Conservation (phyloP, 2,329 filamentous ascomycete species). For the Karstenula rhodostoma region DNA sequence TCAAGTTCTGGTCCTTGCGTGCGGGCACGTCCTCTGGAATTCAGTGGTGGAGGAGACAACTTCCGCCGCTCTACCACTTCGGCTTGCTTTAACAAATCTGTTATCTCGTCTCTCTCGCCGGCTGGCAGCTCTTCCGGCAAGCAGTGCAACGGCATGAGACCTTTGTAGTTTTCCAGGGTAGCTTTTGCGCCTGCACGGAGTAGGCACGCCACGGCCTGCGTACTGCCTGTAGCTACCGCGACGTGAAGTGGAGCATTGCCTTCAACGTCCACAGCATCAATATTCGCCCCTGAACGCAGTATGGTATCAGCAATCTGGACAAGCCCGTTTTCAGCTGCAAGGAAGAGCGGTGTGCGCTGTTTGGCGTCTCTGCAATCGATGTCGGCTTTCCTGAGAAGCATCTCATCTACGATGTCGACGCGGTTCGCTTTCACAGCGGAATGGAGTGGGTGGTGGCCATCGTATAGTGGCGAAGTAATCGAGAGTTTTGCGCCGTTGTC, state of each 20-base stretch:
- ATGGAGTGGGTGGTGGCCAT: slow-evolving; percentile 36
- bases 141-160: slow-evolving; percentile 25
- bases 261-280: slow-evolving; percentile 24
- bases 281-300: slow-evolving; percentile 28
- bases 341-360: slow-evolving; percentile 32
- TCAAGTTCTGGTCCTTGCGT: slow-evolving; percentile 7
- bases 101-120: slow-evolving; percentile 31
- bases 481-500: slow-evolving; percentile 30
- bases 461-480: slow-evolving; percentile 31
- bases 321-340: slow-evolving; percentile 30
- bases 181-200: slow-evolving; percentile 32
- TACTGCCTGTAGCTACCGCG: slow-evolving; percentile 27
- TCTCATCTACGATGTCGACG: slow-evolving; percentile 33
- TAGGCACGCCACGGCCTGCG: slow-evolving; percentile 23
- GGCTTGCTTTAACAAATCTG: slow-evolving; percentile 28
- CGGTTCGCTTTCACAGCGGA: slow-evolving; percentile 36
- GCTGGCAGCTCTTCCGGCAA: slow-evolving; percentile 23
- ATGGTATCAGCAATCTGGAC: slow-evolving; percentile 33
- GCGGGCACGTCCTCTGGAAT: slow-evolving; percentile 9
- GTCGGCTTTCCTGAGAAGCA: slow-evolving; percentile 29
- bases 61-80: slow-evolving; percentile 23
- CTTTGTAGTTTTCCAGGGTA: slow-evolving; percentile 24
- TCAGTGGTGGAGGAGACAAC: not conserved
- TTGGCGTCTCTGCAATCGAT: slow-evolving; percentile 27
- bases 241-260: slow-evolving; percentile 34